phyloP scores from a whole-genome alignment of 2,329 filamentous ascomycete genomes.

The Trichothecium roseum region DNA sequence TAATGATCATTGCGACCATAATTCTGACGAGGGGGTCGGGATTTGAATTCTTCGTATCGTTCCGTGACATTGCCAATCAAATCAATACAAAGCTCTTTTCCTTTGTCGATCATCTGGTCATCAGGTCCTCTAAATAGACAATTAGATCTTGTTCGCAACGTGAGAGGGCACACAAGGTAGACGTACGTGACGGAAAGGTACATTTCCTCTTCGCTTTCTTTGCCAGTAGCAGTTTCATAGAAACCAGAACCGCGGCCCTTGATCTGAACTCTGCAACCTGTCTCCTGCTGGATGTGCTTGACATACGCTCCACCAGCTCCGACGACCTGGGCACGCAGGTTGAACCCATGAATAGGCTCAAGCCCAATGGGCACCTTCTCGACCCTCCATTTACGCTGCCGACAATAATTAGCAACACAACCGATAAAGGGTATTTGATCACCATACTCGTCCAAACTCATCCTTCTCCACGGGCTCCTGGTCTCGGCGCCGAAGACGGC shows the following conservation, averaged over 20 bases:
- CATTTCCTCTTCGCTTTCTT: conserved; percentile 92
- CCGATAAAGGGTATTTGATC: neutral
- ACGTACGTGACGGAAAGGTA: conserved; percentile 89
- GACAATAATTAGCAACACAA: conserved; percentile 6
- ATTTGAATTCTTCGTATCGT: conserved; percentile 87
- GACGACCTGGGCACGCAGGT: conserved; percentile 90
- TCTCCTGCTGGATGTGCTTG: conserved; percentile 96
- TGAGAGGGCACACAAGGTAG: neutral
- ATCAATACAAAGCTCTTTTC: conserved; percentile 82
- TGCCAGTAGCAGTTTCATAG: conserved; percentile 77
- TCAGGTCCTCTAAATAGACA: conserved; percentile 62
- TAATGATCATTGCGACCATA: conserved; percentile 26
- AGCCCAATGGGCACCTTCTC: conserved; percentile 87
- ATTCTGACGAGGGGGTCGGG: conserved; percentile 59
- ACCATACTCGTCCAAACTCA: conserved; percentile 72
- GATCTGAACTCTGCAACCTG: conserved; percentile 92
- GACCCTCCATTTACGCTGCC: conserved; percentile 94
- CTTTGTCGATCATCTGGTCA: conserved; percentile 72
- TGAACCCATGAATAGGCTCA: conserved; percentile 89
- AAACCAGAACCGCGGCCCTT: conserved; percentile 95
- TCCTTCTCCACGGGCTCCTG: conserved; percentile 76
- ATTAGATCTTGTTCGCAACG: neutral
- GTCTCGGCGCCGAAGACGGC: conserved; percentile 78
- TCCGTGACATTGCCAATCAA: conserved; percentile 77
- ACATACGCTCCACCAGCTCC: conserved; percentile 91